Percentiles rank a stretch among this genome's conserved stretches.
These are phyloP conservation scores for Penicillium taxi DNA, from an alignment of 495 filamentous ascomycete genomes.

Conservation along the genomic window DNA sequence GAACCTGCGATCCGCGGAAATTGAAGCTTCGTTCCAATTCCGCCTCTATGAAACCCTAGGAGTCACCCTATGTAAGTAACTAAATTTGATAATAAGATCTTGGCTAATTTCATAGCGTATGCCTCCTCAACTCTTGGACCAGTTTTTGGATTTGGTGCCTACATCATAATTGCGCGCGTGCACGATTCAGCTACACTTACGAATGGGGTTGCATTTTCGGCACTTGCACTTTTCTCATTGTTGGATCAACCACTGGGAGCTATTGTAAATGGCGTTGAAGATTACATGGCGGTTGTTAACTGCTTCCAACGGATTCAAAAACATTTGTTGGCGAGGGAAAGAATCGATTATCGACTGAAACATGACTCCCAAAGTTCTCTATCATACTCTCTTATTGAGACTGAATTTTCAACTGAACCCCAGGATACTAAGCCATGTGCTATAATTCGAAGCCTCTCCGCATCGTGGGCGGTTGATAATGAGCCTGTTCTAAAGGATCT, in stretches of 20 bases:
- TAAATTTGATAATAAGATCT: neutral
- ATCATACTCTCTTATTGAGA: constrained; percentile 12
- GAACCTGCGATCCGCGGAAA: constrained; percentile 13
- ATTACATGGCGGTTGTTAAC: constrained; percentile 17
- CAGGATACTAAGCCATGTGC: constrained; percentile 3
- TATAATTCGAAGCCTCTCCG: constrained; percentile 10
- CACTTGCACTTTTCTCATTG: constrained; percentile 17
- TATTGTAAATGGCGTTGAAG: constrained; percentile 14
- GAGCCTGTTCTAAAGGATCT: constrained; percentile 11
- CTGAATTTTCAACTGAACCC: neutral
- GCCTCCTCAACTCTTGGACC: constrained; percentile 15
- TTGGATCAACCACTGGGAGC: constrained; percentile 15
- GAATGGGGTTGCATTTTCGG: constrained; percentile 17
- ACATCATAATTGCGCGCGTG: constrained; percentile 10
- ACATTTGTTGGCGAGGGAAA: constrained; percentile 12
- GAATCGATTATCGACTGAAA: constrained; percentile 7
- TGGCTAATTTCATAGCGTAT: constrained; percentile 8
- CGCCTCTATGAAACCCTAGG: constrained; percentile 9
- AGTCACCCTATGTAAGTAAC: constrained; percentile 11
- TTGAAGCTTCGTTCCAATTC: constrained; percentile 8
- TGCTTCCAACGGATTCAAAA: constrained; percentile 21
- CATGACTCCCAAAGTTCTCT: neutral
- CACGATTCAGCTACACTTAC: constrained; percentile 15
- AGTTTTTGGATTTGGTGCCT: constrained; percentile 19
- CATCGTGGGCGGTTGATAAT: constrained; percentile 14